A percentile compares a stretch with the other conserved stretches of the same genome.
phyloP scores from a whole-genome alignment of 73 alveolate genomes.

The Paramecium biaurelia region DNA sequence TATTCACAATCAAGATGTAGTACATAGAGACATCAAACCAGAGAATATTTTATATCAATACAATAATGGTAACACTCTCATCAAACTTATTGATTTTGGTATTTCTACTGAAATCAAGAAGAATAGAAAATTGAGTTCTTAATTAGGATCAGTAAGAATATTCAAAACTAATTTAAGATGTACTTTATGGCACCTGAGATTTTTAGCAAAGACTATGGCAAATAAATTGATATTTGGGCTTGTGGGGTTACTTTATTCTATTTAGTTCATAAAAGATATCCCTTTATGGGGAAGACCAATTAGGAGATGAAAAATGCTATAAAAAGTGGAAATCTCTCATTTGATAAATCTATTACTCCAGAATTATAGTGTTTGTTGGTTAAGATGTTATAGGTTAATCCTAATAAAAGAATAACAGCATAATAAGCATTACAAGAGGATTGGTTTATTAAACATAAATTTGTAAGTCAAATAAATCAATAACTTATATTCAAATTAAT shows the following conservation, averaged over 20 bases:
- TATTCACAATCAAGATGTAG: constrained; percentile 72
- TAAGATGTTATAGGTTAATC: not conserved
- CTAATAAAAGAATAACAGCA: not conserved
- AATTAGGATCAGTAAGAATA: not conserved
- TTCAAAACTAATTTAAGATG: not conserved
- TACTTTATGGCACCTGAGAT: constrained; percentile 72
- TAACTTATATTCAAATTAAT: not conserved
- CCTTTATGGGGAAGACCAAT: constrained; percentile 66
- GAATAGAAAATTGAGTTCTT: not conserved
- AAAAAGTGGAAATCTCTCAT: not conserved
- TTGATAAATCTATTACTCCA: not conserved
- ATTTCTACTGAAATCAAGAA: not conserved
- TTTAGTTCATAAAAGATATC: constrained; percentile 58
- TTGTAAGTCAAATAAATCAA: not conserved
- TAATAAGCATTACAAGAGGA: not conserved
- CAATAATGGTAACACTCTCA: not conserved
- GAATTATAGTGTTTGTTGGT: not conserved
- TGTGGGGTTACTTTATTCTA: constrained; percentile 68
- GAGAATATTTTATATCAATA: constrained; percentile 74
- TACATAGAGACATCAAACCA: constrained; percentile 81
- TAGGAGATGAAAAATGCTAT: constrained; percentile 46
- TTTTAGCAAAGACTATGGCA: constrained; percentile 54
- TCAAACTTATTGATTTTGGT: constrained; percentile 66
- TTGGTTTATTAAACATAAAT: not conserved
- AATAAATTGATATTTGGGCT: constrained; percentile 79